Percentiles rank a stretch among this genome's conserved stretches.
These are phyloP conservation scores for Coprinellus micaceus DNA, from an alignment of 768 basidiomycete species.

Conservation along the genomic window DNA sequence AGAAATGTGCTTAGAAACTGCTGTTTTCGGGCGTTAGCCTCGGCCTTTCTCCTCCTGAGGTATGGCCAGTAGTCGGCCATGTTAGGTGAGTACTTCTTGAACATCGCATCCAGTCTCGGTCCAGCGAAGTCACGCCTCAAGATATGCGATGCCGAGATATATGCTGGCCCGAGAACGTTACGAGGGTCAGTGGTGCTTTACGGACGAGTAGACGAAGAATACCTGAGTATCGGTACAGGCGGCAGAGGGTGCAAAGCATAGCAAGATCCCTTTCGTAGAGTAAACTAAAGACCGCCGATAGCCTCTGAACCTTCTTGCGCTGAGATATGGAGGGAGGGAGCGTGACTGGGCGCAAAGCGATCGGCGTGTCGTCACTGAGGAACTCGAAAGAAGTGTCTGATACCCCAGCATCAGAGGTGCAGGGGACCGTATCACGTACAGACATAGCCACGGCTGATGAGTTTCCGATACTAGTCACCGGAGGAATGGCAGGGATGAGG, in stretches of 20 bases:
- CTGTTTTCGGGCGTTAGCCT: slow-evolving; percentile 33
- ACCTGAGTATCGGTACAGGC: slow-evolving; percentile 15
- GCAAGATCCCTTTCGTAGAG: slow-evolving; percentile 42
- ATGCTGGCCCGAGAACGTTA: slow-evolving; percentile 37
- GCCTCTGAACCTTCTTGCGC: slow-evolving; percentile 48
- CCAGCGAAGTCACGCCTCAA: slow-evolving; percentile 49
- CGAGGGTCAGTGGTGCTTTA: too few relatives aligned
- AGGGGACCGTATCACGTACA: neutral
- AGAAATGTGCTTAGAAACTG: slow-evolving; percentile 53
- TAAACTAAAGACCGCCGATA: slow-evolving; percentile 52
- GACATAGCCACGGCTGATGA: too few relatives aligned
- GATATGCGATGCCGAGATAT: slow-evolving; percentile 54
- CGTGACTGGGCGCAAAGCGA: slow-evolving; percentile 38
- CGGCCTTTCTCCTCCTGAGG: slow-evolving; percentile 45
- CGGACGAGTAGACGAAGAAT: neutral
- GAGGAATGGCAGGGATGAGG: neutral
- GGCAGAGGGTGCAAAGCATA: slow-evolving; percentile 50
- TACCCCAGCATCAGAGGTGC: neutral
- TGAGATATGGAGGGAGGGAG: slow-evolving; percentile 59
- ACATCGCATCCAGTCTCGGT: slow-evolving; percentile 37
- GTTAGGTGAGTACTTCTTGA: slow-evolving; percentile 35
- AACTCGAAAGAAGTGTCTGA: slow-evolving; percentile 30
- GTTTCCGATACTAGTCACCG: neutral
- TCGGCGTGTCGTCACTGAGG: slow-evolving; percentile 5
- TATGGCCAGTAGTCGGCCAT: slow-evolving; percentile 76